Evolutionary conservation across 2,329 filamentous ascomycete genomes (phyloP).

Genomic region (Aureobasidium pullulans): DNA sequence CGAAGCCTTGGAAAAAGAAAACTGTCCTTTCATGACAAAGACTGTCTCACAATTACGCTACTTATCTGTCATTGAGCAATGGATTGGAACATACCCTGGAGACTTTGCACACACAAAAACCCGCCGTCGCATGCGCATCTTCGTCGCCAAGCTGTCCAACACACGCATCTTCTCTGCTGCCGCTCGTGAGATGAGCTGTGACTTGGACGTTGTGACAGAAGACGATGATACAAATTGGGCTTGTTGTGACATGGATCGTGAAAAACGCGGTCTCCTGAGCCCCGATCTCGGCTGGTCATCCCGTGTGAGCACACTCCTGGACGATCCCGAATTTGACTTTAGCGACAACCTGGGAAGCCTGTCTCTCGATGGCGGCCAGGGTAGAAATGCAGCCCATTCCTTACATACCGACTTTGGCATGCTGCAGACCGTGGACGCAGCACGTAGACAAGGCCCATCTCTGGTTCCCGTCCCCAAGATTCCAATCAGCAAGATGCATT

Average conservation of each 20-base stretch:
- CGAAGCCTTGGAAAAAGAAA: conserved; percentile 61
- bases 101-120: conserved; percentile 81
- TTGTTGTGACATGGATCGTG: conserved; percentile 62
- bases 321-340: conserved; percentile 26
- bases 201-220: conserved; percentile 67
- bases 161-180: conserved; percentile 79
- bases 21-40: conserved; percentile 62
- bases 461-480: conserved; percentile 64
- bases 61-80: conserved; percentile 76
- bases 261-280: conserved; percentile 25
- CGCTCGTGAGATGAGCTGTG: conserved; percentile 74
- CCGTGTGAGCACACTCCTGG: conserved; percentile 27
- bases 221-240: conserved; percentile 94
- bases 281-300: conserved; percentile 19
- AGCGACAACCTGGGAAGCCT: conserved; percentile 24
- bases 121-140: conserved; percentile 62
- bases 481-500: conserved; percentile 75
- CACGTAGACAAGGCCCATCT: conserved; percentile 67
- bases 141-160: conserved; percentile 65
- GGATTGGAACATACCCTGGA: conserved; percentile 83
- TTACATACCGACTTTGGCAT: conserved; percentile 8
- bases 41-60: conserved; percentile 77
- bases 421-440: conserved; percentile 52
- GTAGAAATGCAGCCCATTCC: not conserved
- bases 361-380: conserved; percentile 18